Evolutionary conservation across 768 basidiomycete species (phyloP).

Genomic region (Megacollybia marginata): DNA sequence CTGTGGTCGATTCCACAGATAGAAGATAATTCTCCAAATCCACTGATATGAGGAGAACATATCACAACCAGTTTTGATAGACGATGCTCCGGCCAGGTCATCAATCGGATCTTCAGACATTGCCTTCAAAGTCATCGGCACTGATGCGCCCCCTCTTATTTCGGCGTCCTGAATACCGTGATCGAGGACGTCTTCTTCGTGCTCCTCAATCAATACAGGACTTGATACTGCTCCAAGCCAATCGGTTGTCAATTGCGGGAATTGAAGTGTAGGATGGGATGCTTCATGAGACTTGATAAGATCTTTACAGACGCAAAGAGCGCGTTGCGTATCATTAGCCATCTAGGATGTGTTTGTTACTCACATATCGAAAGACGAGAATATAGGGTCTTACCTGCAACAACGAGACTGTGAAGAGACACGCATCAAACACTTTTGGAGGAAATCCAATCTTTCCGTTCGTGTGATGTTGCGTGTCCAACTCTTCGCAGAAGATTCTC

Average conservation of each 20-base stretch:
- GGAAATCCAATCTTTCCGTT: slow-evolving; percentile 15
- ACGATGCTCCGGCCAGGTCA: slow-evolving; percentile 1
- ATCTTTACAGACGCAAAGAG: slow-evolving; percentile 24
- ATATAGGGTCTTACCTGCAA: slow-evolving; percentile 27
- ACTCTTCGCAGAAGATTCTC: slow-evolving; percentile 7
- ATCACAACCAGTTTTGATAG: background rate
- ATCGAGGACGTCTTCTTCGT: slow-evolving; percentile 4
- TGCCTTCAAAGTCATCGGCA: slow-evolving; percentile 20
- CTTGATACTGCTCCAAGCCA: slow-evolving; percentile 36
- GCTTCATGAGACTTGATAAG: slow-evolving; percentile 22
- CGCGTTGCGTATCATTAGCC: slow-evolving; percentile 31
- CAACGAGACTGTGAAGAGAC: slow-evolving; percentile 33
- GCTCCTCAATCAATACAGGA: slow-evolving; percentile 14
- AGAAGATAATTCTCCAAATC: slow-evolving; percentile 6
- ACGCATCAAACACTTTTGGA: slow-evolving; percentile 24
- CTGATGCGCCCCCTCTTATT: slow-evolving; percentile 7
- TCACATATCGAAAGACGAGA: background rate
- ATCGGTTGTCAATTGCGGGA: slow-evolving; percentile 28
- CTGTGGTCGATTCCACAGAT: slow-evolving; percentile 17
- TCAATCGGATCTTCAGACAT: slow-evolving; percentile 25
- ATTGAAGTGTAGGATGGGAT: slow-evolving; percentile 27
- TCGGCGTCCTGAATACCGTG: slow-evolving; percentile 7
- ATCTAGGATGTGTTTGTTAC: slow-evolving; percentile 21
- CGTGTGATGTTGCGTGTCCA: slow-evolving; percentile 11
- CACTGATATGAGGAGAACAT: slow-evolving; percentile 2